Conservation (phyloP, 768 basidiomycete genomes). For the Calvatia gigantea region DNA sequence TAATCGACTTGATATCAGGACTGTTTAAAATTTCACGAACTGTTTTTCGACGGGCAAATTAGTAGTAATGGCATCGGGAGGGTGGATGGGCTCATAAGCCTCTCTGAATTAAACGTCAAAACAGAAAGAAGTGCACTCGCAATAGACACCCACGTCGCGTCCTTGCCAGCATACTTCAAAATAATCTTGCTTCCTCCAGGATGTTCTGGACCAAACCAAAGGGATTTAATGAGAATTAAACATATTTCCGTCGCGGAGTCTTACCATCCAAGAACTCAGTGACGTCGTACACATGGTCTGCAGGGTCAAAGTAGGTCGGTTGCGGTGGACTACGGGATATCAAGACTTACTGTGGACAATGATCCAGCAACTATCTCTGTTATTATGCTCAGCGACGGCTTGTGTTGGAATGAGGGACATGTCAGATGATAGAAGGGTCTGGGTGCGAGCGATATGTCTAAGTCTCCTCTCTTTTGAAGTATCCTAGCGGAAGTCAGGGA, state of each 20-base stretch:
- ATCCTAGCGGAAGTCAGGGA: slow-evolving; percentile 7
- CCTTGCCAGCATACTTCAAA: slow-evolving; percentile 84
- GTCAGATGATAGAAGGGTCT: neutral
- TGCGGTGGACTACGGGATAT: neutral
- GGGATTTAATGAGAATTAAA: neutral
- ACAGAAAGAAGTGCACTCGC: slow-evolving; percentile 1
- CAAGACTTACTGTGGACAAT: slow-evolving; percentile 70
- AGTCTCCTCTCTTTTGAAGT: slow-evolving; percentile 6
- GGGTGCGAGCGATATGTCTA: neutral
- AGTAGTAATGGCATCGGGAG: slow-evolving; percentile 75
- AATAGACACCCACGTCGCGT: slow-evolving; percentile 63
- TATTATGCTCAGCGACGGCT: slow-evolving; percentile 27
- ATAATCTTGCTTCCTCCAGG: slow-evolving; percentile 80
- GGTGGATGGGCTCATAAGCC: slow-evolving; percentile 89
- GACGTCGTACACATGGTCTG: slow-evolving; percentile 75
- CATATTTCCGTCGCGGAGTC: slow-evolving; percentile 12
- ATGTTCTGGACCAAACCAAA: slow-evolving; percentile 3
- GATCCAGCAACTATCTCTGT: slow-evolving; percentile 43
- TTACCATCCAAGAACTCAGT: slow-evolving; percentile 72
- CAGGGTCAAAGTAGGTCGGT: neutral
- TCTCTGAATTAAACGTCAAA: slow-evolving; percentile 33
- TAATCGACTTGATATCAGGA: neutral
- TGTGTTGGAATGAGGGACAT: slow-evolving; percentile 10
- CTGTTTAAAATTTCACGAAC: slow-evolving; percentile 31
- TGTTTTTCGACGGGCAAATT: slow-evolving; percentile 83